Base-by-base conservation (phyloP, 345 rosid species). In the Gynandropsis gynandra region DNA sequence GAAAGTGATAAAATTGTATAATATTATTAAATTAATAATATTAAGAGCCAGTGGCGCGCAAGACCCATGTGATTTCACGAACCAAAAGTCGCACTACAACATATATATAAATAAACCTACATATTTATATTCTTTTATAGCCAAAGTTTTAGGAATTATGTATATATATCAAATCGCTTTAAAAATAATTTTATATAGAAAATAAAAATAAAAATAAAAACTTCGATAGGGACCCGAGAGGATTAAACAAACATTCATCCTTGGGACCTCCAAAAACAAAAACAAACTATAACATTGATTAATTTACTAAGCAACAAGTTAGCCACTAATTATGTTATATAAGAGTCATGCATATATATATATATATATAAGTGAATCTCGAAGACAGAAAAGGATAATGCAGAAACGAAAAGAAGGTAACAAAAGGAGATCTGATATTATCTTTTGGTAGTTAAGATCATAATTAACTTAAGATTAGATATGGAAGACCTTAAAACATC, bases 11-110 rank as follows among this genome's bases (percentile, higher is more conserved):
- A 40, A 54, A 17, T 13, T 20, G 48, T 59, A 61, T 1, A 9
- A 21, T 32, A 34, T 16, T 20, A 40, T 59, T 24, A 12, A 59
- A 65, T 56, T 55, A 64, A 75, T 45, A 37, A 49, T 53, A 72
- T 38, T 21, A 72, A 64, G 67, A 64, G 54, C 85, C 75, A 66
- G 73, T 70, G 59, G 58, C 47, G 64, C 70, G 16, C n/a, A n/a
- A 73, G 50, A 21, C 65, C 80, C 87, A 75, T 73, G 90, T 82
- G 86, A 71, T 38, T 56, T 61, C 73, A 76, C 70, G 63, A n/a
- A 65, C 62, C 58, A 59, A 31, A 39, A 42, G 68, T 39, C 42
- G 45, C 53, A 39, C 53, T 59, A 52, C 70, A 65, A 59, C 59
- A 59, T 59, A n/a, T 66, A 56, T 24, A 51, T 38, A 21, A 31